Evolutionary conservation across 1,139 yeast genomes (phyloP).

Genomic region (Pichia sp.): DNA sequence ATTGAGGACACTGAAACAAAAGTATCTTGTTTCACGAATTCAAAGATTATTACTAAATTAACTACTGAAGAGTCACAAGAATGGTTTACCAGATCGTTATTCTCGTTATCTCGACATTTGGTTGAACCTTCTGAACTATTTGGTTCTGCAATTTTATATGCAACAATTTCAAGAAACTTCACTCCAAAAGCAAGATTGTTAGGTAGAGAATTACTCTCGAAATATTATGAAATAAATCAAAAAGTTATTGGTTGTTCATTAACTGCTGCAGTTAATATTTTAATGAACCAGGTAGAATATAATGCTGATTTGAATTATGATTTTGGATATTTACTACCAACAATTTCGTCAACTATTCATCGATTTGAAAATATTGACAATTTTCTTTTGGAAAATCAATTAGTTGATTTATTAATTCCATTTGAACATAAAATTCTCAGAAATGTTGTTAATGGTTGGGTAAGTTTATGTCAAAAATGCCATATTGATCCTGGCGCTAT

Average conservation of each 20-base stretch:
- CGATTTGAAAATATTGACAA: conserved; percentile 27
- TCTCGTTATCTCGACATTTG: conserved; percentile 13
- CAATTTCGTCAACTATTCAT: conserved; percentile 40
- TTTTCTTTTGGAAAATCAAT: conserved; percentile 34
- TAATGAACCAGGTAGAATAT: conserved; percentile 13
- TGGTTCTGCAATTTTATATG: conserved; percentile 41
- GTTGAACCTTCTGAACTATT: conserved; percentile 16
- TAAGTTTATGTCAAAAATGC: conserved; percentile 60
- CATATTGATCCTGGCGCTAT: conserved; percentile 59
- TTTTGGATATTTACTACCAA: conserved; percentile 33
- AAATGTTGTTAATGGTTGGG: conserved; percentile 58
- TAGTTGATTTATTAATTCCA: conserved; percentile 41
- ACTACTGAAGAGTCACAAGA: conserved; percentile 36
- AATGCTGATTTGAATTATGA: conserved; percentile 24
- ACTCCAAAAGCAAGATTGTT: conserved; percentile 32
- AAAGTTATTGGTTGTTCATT: conserved; percentile 25
- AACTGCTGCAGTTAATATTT: conserved; percentile 27
- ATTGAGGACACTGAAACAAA: conserved; percentile 33
- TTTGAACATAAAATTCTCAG: conserved; percentile 44
- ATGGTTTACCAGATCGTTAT: conserved; percentile 49
- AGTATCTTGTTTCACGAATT: conserved; percentile 37
- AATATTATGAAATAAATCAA: conserved; percentile 26
- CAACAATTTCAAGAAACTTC: conserved; percentile 36
- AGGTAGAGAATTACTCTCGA: conserved; percentile 30
- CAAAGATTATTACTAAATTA: conserved; percentile 47